A percentile compares a stretch with the other conserved stretches of the same genome.
Conservation (phyloP, 805 yeast species). For the Myxozyma geophila region DNA sequence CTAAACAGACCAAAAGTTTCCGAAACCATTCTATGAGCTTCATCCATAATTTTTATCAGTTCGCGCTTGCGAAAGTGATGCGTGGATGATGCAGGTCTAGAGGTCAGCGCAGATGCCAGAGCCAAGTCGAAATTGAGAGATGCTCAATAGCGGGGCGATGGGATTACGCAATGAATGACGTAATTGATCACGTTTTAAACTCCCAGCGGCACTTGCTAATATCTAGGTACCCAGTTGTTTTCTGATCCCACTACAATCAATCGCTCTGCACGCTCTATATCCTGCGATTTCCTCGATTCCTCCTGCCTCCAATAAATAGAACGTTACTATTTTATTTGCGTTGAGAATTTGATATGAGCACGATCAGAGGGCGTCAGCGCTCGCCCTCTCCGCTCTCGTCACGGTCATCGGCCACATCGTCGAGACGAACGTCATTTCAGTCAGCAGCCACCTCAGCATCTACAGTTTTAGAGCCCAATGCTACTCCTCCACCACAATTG, state of each 20-base stretch:
- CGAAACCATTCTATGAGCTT: background rate
- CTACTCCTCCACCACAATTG: background rate
- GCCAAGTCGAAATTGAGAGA: too few relatives aligned
- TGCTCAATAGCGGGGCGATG: too few relatives aligned
- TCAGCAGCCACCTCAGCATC: conserved; percentile 21
- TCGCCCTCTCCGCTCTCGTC: conserved; percentile 19
- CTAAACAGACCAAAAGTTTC: background rate
- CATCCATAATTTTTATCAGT: background rate
- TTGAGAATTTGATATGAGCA: background rate
- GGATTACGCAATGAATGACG: background rate
- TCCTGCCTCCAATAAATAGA: too few relatives aligned
- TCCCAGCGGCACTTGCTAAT: too few relatives aligned
- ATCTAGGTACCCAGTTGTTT: too few relatives aligned
- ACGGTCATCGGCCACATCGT: conserved; percentile 25
- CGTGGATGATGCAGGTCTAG: too few relatives aligned
- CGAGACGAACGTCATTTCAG: conserved; percentile 30
- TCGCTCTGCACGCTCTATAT: too few relatives aligned
- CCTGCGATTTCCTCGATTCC: too few relatives aligned
- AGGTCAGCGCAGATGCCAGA: too few relatives aligned
- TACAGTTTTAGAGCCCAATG: conserved; percentile 18
- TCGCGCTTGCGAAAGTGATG: too few relatives aligned
- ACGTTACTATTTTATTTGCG: too few relatives aligned
- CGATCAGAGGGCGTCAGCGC: conserved; percentile 2
- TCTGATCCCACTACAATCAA: too few relatives aligned
- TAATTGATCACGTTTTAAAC: background rate